Base-by-base conservation (phyloP, 2,329 filamentous ascomycete genomes). In the Exophiala lecanii-corni region DNA sequence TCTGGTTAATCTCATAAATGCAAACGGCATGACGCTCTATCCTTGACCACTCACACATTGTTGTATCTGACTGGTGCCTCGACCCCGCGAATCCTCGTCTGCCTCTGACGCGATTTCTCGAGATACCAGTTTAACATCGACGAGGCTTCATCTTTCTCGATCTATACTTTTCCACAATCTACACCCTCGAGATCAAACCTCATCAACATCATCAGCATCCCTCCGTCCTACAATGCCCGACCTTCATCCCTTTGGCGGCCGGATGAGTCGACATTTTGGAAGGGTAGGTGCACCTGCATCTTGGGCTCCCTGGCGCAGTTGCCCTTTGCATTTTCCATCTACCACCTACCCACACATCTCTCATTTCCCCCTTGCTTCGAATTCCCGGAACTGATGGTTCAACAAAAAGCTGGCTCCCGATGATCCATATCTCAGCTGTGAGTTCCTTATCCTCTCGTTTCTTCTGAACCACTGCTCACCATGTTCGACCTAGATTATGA, bases 361-460 rank as follows among this genome's bases (percentile, higher is more conserved):
- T 13, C 25, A n/a, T n/a, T n/a, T n/a, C n/a, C n/a, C n/a, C n/a
- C n/a, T n/a, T n/a, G n/a, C n/a, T n/a, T n/a, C n/a, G n/a, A n/a
- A n/a, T n/a, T n/a, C n/a, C n/a, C n/a, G n/a, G n/a, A n/a, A n/a
- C 38, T 15, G 10, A 41, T 23, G 18, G 38, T 21, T 16, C 26
- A 12, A 18, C 16, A 36, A 18, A n/a, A 54, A 67, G 69, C 55
- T 79, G 51, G 67, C 69, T 40, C 80, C 81, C 10, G 81, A 85
- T 53, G 81, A 84, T 65, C 76, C 79, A 25, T 85, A 83, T 64
- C 67, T 86, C 49, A 82, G 77, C 60, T 86, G 82, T 84, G 63
- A 76, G 79, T 74, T 31, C 19, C 26, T 35, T 28, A 21, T 5
- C 36, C 43, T 13, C 20, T 28, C 5, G 12, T 13, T 19, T 43